Conservation (phyloP, 1,139 yeast genomes). For the Citeromyces siamensis region DNA sequence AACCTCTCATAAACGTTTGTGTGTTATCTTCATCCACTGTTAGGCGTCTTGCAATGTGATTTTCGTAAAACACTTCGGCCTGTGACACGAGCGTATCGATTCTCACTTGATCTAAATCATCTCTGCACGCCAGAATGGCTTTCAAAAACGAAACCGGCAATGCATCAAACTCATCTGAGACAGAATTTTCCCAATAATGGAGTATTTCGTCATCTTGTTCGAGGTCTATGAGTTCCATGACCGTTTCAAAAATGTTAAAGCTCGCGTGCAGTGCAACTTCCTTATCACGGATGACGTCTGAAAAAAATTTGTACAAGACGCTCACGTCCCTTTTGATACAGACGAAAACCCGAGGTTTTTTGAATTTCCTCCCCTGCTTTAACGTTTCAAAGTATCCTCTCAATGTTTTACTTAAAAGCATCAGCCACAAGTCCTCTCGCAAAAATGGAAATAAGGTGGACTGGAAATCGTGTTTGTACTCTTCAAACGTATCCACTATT, state of each 20-base stretch:
- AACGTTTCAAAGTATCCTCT: conserved; percentile 32
- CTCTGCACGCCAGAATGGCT: conserved; percentile 26
- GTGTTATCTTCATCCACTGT: background rate
- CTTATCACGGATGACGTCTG: conserved; percentile 30
- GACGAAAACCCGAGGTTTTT: conserved; percentile 46
- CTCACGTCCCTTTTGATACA: conserved; percentile 55
- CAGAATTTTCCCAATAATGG: conserved; percentile 42
- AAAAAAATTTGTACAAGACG: conserved; percentile 46
- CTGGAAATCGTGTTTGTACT: conserved; percentile 55
- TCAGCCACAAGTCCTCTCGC: conserved; percentile 17
- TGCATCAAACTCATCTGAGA: conserved; percentile 47
- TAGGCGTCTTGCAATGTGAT: background rate
- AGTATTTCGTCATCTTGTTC: conserved; percentile 36
- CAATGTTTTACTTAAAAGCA: conserved; percentile 30
- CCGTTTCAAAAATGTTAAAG: conserved; percentile 65
- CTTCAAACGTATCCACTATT: conserved; percentile 62
- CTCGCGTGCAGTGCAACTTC: too few relatives aligned
- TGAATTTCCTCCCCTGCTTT: conserved; percentile 33
- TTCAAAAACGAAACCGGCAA: conserved; percentile 60
- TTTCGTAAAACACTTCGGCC: conserved; percentile 5
- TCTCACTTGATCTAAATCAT: conserved; percentile 14
- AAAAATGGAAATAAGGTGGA: conserved; percentile 17
- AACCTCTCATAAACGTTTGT: conserved; percentile 1
- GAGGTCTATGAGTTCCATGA: conserved; percentile 32
- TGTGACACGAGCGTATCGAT: conserved; percentile 10